These are phyloP conservation scores for Phyllosticta citribraziliensis DNA, from an alignment of 2,329 filamentous ascomycete species.

Conservation along the genomic window DNA sequence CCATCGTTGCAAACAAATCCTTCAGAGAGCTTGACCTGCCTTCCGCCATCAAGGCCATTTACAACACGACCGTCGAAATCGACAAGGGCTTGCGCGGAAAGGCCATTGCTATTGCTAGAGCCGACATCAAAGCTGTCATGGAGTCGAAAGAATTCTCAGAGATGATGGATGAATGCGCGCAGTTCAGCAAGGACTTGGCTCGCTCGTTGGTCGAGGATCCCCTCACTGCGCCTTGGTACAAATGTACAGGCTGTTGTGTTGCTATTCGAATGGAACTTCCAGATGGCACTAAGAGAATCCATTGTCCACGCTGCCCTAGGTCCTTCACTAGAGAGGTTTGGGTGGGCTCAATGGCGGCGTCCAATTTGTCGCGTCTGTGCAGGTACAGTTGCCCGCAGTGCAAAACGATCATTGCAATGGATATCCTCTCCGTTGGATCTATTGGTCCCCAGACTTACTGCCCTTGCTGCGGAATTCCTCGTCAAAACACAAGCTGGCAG, in stretches of 20 bases:
- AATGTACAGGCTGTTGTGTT: background rate
- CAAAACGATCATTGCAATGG: too few relatives aligned
- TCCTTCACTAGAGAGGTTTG: too few relatives aligned
- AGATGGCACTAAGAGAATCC: too few relatives aligned
- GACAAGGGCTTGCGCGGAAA: background rate
- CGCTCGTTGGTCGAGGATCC: background rate
- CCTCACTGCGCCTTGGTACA: background rate
- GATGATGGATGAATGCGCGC: slow-evolving; percentile 5
- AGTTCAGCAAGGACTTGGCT: slow-evolving; percentile 1
- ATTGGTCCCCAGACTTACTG: too few relatives aligned
- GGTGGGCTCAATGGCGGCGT: too few relatives aligned
- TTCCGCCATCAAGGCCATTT: background rate
- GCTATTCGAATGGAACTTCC: too few relatives aligned
- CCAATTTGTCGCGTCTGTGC: too few relatives aligned
- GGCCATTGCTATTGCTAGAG: background rate
- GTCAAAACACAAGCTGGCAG: too few relatives aligned
- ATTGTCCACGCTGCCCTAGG: too few relatives aligned
- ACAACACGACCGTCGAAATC: background rate
- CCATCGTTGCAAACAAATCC: background rate
- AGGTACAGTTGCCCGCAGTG: too few relatives aligned
- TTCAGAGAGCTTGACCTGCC: slow-evolving; percentile 11
- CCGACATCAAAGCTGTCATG: background rate
- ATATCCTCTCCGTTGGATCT: too few relatives aligned
- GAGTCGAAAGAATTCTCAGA: background rate
- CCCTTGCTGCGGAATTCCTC: too few relatives aligned